Evolutionary conservation across 75 land plant species (phyloP).

Genomic region (Ceratopteris richardii): DNA sequence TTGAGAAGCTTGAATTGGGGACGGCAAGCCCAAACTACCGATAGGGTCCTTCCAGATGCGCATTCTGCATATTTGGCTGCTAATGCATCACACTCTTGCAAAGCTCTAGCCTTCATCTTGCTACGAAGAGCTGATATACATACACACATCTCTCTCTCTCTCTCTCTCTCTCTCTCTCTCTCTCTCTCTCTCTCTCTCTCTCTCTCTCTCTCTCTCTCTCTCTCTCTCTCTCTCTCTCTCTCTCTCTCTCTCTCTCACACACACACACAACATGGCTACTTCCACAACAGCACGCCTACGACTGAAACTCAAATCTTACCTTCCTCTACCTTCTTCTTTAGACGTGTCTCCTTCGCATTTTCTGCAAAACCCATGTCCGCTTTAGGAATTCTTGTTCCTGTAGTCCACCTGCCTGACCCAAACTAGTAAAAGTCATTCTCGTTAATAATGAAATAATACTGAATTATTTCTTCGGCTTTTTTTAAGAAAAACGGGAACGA

Average conservation of each 20-base stretch:
- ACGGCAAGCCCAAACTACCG: constrained; percentile 87
- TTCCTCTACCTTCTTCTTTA: constrained; percentile 98
- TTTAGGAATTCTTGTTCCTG: no score
- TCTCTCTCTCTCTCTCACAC: no score
- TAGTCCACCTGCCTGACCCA: no score
- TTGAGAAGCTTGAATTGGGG: constrained; percentile 71
- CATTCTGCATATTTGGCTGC: constrained; percentile 77
- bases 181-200: background rate
- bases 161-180: no score
- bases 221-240: background rate
- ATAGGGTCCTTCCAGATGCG: constrained; percentile 80
- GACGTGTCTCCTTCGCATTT: constrained; percentile 70
- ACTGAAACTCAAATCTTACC: constrained; percentile 28
- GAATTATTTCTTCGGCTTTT: no score
- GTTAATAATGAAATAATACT: no score
- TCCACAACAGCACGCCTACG: no score
- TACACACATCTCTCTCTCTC: background rate
- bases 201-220: background rate
- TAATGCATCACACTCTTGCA: constrained; percentile 75
- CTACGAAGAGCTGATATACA: constrained; percentile 72
- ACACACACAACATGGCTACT: no score
- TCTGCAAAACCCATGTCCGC: constrained; percentile 7
- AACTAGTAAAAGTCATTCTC: no score
- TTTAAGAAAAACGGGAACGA: no score
- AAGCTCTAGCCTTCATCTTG: constrained; percentile 95